Conservation (phyloP, 2,329 filamentous ascomycete species). For the Colletotrichum sp. region DNA sequence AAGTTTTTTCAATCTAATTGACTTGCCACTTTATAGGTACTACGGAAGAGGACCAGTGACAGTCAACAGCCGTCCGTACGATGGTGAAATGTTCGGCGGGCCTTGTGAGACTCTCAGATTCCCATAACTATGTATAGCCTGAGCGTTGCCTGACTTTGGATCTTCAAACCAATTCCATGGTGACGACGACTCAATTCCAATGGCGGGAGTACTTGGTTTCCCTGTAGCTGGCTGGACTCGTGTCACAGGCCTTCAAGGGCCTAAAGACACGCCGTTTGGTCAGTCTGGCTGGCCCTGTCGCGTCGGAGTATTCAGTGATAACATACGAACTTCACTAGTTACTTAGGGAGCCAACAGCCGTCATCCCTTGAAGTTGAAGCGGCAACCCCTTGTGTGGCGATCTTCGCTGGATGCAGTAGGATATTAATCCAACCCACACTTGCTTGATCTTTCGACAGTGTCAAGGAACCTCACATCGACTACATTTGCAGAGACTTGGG, state of each 20-base stretch:
- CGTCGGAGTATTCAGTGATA: neutral
- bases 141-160: accelerated
- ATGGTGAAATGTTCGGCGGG: accelerated
- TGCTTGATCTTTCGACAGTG: neutral
- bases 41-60: accelerated
- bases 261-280: accelerated
- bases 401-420: neutral
- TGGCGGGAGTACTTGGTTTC: accelerated
- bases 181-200: neutral
- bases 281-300: neutral
- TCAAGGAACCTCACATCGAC: too few relatives aligned
- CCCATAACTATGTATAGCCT: neutral
- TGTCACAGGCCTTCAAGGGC: neutral
- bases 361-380: neutral
- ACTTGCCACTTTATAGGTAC: accelerated
- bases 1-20: neutral
- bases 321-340: accelerated
- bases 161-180: neutral
- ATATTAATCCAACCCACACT: too few relatives aligned
- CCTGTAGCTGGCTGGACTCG: neutral
- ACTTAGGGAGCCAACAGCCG: neutral
- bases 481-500: neutral
- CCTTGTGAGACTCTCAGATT: neutral
- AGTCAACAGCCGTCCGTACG: neutral
- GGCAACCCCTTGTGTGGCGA: accelerated